phyloP scores from a whole-genome alignment of 495 filamentous ascomycete genomes.

The Parathielavia appendiculata region DNA sequence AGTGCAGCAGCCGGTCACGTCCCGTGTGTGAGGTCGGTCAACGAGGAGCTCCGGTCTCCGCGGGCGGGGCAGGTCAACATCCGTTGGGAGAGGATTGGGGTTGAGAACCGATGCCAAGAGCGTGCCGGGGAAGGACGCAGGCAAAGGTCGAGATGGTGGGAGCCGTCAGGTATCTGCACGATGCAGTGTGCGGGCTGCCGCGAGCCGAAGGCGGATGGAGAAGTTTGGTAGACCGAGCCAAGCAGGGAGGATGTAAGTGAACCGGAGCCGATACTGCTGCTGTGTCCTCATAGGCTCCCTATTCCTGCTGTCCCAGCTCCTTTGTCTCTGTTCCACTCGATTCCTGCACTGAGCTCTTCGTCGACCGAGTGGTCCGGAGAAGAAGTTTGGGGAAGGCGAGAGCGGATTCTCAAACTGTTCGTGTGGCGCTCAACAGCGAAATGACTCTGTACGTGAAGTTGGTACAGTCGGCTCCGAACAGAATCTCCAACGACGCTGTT shows the following conservation, averaged over 20 bases:
- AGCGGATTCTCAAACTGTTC: too few species aligned
- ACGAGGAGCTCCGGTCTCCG: conserved; percentile 10
- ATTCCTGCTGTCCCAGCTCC: not conserved
- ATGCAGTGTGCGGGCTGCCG: conserved; percentile 14
- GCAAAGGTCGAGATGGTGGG: not conserved
- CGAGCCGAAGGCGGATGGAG: not conserved
- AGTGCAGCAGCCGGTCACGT: not conserved
- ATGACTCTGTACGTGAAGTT: not conserved
- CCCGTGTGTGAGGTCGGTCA: not conserved
- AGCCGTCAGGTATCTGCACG: conserved; percentile 18
- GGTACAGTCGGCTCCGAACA: not conserved
- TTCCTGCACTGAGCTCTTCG: not conserved
- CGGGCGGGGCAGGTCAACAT: conserved; percentile 11
- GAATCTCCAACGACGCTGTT: not conserved
- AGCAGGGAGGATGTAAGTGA: not conserved
- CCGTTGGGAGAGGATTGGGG: not conserved
- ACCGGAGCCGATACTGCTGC: not conserved
- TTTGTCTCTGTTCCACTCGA: not conserved
- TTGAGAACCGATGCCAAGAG: conserved; percentile 14
- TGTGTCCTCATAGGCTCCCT: conserved; percentile 1
- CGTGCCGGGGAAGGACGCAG: conserved; percentile 2
- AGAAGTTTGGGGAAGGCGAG: too few species aligned
- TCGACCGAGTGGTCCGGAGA: not conserved
- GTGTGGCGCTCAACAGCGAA: too few species aligned
- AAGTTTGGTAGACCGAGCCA: not conserved